These are phyloP conservation scores for Backusella macrospora DNA, from an alignment of 192 early-diverging fungal species.

Conservation along the genomic window DNA sequence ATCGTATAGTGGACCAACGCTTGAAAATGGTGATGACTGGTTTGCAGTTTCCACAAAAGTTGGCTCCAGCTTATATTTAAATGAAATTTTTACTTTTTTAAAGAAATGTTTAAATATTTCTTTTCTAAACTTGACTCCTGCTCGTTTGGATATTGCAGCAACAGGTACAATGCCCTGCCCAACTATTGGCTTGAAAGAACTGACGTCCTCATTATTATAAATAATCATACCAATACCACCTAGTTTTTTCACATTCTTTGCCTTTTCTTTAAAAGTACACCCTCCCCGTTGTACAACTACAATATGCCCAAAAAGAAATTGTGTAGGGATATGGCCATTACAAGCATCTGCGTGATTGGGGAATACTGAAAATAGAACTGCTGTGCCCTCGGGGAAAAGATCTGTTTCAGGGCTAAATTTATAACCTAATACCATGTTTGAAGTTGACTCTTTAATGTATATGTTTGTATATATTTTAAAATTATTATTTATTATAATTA, in stretches of 20 bases:
- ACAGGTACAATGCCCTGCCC: slow-evolving; percentile 52
- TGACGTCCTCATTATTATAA: slow-evolving; percentile 50
- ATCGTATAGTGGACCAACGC: slow-evolving; percentile 71
- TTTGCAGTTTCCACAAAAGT: slow-evolving; percentile 53
- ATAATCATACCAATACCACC: slow-evolving; percentile 69
- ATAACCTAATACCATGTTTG: not conserved
- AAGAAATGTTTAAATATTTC: slow-evolving; percentile 34
- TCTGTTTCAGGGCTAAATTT: not conserved
- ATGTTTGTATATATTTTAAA: not conserved
- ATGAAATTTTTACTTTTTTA: slow-evolving; percentile 26
- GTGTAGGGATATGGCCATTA: slow-evolving; percentile 36
- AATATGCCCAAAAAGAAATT: slow-evolving; percentile 50
- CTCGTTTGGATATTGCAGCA: slow-evolving; percentile 52
- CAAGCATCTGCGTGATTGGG: slow-evolving; percentile 49
- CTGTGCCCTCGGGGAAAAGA: not conserved
- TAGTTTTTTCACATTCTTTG: slow-evolving; percentile 50
- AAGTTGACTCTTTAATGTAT: not conserved
- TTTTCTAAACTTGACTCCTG: slow-evolving; percentile 50
- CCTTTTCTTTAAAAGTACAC: slow-evolving; percentile 72
- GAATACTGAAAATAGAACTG: not conserved
- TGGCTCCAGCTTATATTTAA: slow-evolving; percentile 49
- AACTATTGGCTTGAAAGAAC: slow-evolving; percentile 25
- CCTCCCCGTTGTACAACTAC: slow-evolving; percentile 68
- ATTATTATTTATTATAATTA: not conserved
- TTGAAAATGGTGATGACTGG: slow-evolving; percentile 72